Evolutionary conservation across 495 filamentous ascomycete species (phyloP), one percentile per base, ranked within the genome.

Genomic region (Hyaloscypha variabilis): DNA sequence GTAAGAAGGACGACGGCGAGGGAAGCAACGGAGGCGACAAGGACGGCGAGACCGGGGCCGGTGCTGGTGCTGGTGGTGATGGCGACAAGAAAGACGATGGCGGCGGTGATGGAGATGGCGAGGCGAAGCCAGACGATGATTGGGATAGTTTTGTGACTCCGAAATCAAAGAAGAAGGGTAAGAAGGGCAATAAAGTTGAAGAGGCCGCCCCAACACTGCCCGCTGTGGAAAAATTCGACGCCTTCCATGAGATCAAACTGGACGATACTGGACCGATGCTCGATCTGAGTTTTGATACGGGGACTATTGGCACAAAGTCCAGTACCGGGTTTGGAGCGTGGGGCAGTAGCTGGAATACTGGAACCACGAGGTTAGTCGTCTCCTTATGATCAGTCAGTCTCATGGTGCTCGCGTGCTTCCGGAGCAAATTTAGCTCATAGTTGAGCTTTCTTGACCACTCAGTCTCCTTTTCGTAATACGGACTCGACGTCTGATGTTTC

Each of bases 211-310:
- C 66, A 21, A 63, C 51, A 29, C 67, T 67, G 8, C 53, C 58
- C n/a, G 26, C 42, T 6, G 60, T 24, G 13, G 69, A 64, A 21
- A 67, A 72, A 57, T 68, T 77, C 52, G 76, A 79, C 31, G 57
- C 73, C 23, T 81, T 85, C 57, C 69, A 83, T 39, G 81, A 85
- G 6, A 80, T 84, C 69, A 83, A 83, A 58, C 66, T 84, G 36
- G 76, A 81, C 63, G 77, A 79, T 68, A 70, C 72, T 3, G 75
- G 67, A n/a, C 72, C 74, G n/a, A 75, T 74, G 23, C 59, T 78
- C 23, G 77, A 78, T 62, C 46, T 77, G 8, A 76, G 69, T 64
- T 78, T 76, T 67, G 69, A 66, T 53, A 65, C 59, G 6, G 70
- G 63, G 31, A 50, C 70, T 25, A 70, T 75, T 34, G 60, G 31